Percentiles rank a stretch among this genome's conserved stretches.
Evolutionary conservation across 78 protist species (phyloP).

Genomic region (Chrysochromulina tobinii): DNA sequence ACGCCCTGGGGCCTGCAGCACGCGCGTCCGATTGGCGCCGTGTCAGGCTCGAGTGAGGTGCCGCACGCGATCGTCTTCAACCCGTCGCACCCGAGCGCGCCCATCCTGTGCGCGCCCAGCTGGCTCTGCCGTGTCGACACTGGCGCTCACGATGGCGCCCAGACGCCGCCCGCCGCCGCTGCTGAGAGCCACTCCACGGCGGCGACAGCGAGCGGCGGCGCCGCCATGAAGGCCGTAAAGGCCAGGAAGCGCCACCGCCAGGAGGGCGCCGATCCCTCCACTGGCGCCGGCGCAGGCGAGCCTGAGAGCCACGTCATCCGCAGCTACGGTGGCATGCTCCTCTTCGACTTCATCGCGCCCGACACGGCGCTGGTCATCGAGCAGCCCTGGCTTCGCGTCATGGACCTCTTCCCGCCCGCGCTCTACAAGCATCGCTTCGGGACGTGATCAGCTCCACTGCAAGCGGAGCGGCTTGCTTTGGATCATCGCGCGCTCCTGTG

Average conservation of each 20-base stretch:
- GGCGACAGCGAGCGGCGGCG: too few relatives aligned
- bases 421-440: background rate
- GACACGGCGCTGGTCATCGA: background rate
- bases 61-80: background rate
- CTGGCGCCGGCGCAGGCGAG: too few relatives aligned
- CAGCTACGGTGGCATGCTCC: background rate
- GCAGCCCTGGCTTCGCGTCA: conserved; percentile 8
- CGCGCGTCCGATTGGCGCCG: background rate
- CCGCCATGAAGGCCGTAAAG: too few relatives aligned
- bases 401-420: background rate
- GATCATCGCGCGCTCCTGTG: too few relatives aligned
- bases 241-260: too few relatives aligned
- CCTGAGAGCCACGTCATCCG: background rate
- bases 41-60: background rate
- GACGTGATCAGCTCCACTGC: background rate
- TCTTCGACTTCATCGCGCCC: background rate
- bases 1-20: background rate
- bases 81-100: background rate
- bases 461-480: too few relatives aligned
- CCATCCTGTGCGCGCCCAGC: background rate
- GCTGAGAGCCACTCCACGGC: too few relatives aligned
- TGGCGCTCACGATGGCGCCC: too few relatives aligned
- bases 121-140: too few relatives aligned
- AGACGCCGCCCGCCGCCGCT: too few relatives aligned
- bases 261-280: too few relatives aligned